A percentile compares a stretch with the other conserved stretches of the same genome.
These are phyloP conservation scores for Calonectria montana DNA, from an alignment of 2,329 filamentous ascomycete genomes.

Conservation along the genomic window DNA sequence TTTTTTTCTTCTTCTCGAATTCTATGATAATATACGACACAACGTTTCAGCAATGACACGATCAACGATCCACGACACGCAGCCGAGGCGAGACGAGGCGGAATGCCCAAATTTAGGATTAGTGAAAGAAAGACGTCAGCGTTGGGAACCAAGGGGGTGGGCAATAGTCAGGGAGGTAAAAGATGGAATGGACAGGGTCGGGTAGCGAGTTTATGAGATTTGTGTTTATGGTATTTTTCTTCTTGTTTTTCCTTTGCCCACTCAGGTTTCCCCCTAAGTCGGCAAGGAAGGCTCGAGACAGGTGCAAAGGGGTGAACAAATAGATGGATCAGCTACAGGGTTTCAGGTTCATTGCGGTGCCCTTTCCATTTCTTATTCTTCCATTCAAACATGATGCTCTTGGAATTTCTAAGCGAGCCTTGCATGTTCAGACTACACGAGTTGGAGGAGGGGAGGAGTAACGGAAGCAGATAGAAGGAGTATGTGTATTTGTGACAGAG, in stretches of 20 bases:
- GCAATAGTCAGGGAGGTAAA: not conserved
- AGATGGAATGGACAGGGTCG: not conserved
- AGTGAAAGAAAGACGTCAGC: not conserved
- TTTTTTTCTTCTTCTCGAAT: not conserved
- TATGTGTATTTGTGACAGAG: too few relatives aligned
- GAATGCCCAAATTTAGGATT: not conserved
- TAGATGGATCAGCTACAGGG: slow-evolving; percentile 4
- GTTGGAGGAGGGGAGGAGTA: not conserved
- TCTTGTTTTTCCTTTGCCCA: not conserved
- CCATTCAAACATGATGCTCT: not conserved
- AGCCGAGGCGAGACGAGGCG: not conserved
- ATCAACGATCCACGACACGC: slow-evolving; percentile 3
- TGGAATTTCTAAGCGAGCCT: not conserved
- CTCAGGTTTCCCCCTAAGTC: not conserved
- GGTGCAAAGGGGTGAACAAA: not conserved
- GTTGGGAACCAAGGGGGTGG: not conserved
- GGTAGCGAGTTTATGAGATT: slow-evolving; percentile 7
- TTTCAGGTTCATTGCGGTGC: slow-evolving; percentile 3
- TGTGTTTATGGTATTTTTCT: not conserved
- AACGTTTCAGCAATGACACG: not conserved
- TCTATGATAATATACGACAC: slow-evolving; percentile 8
- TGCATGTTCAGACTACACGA: not conserved
- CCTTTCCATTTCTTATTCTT: not conserved
- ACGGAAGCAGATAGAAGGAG: not conserved
- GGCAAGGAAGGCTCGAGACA: not conserved